A percentile compares a stretch with the other conserved stretches of the same genome.
These are phyloP conservation scores for Herpetospermum pedunculosum DNA, from an alignment of 306 rosid genomes.

Conservation along the genomic window DNA sequence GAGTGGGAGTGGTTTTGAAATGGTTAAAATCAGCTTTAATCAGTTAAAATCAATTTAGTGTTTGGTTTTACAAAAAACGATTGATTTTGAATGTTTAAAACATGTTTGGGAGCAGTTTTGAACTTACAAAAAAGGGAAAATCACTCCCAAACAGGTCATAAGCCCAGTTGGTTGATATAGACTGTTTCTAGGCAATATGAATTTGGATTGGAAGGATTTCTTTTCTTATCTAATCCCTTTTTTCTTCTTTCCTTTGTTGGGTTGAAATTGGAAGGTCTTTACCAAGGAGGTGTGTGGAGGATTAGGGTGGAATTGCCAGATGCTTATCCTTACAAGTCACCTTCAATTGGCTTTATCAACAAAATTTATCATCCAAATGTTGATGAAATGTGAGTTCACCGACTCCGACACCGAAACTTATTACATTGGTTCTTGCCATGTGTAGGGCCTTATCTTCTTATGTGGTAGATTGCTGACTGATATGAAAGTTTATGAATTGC, in stretches of 20 bases:
- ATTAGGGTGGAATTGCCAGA: constrained; percentile 74
- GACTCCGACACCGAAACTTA: not conserved
- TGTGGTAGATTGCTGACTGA: constrained; percentile 4
- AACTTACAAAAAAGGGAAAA: no score
- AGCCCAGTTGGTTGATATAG: not conserved
- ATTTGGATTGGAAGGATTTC: not conserved
- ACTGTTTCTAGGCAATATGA: not conserved
- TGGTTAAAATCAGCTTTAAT: no score
- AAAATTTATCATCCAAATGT: constrained; percentile 92
- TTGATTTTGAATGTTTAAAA: no score
- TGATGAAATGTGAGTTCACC: constrained; percentile 69
- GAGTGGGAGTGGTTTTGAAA: no score
- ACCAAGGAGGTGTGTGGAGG: constrained; percentile 80
- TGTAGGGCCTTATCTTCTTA: not conserved
- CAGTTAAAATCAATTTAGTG: no score
- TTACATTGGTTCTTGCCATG: constrained; percentile 8
- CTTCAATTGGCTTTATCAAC: constrained; percentile 77
- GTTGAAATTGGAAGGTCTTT: constrained; percentile 50
- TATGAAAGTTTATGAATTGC: constrained; percentile 17
- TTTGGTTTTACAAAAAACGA: no score
- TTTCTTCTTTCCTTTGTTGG: not conserved
- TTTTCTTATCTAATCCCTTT: not conserved
- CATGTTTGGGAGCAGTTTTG: no score
- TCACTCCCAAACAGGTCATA: no score
- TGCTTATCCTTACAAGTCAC: constrained; percentile 89